Percentiles rank a stretch among this genome's conserved stretches.
Evolutionary conservation across 225 moss, liverwort and hornwort species (phyloP).

Genomic region (Pleurozium schreberi): DNA sequence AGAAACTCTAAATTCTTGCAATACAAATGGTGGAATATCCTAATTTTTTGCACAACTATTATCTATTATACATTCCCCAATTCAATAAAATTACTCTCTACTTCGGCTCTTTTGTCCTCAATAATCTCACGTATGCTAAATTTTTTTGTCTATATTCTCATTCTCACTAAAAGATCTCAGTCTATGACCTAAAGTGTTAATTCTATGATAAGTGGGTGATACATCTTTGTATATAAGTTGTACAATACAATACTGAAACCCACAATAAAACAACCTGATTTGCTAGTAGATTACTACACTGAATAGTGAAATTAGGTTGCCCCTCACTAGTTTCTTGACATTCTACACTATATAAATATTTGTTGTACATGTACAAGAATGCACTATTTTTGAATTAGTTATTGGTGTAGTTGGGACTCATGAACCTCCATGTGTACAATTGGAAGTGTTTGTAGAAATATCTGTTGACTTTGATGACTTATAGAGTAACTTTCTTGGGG

Average conservation of each 20-base stretch:
- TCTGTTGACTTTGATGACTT: too few species aligned
- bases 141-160: rapidly evolving
- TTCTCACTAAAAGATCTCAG: background rate
- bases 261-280: background rate
- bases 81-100: background rate
- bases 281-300: too few species aligned
- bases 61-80: background rate
- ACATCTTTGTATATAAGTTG: background rate
- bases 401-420: too few species aligned
- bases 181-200: rapidly evolving
- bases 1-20: background rate
- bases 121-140: background rate
- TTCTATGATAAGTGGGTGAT: rapidly evolving
- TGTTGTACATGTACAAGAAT: too few species aligned
- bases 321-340: too few species aligned
- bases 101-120: background rate
- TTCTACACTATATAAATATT: too few species aligned
- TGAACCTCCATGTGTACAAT: too few species aligned
- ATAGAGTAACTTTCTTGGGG: too few species aligned
- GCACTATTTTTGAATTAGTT: too few species aligned
- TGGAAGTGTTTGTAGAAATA: too few species aligned
- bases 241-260: background rate
- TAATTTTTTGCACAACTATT: background rate
- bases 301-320: too few species aligned
- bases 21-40: background rate